A percentile compares a stretch with the other conserved stretches of the same genome.
These are phyloP conservation scores for Margaritispora aquatica DNA, from an alignment of 495 filamentous ascomycete species.

Conservation along the genomic window DNA sequence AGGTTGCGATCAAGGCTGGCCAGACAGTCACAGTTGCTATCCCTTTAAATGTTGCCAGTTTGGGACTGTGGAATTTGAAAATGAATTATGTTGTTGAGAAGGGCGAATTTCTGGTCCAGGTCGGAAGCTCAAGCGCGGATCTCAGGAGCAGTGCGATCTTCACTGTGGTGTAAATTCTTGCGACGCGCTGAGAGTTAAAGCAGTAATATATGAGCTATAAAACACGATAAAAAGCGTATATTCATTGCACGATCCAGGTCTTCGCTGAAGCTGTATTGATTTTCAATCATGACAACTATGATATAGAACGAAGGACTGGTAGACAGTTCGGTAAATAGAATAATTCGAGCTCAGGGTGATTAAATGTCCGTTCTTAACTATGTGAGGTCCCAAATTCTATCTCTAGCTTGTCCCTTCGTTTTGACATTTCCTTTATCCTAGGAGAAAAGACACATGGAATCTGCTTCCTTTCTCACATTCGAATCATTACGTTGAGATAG, in stretches of 20 bases:
- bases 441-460: too few relatives aligned
- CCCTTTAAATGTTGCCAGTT: constrained; percentile 39
- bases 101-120: constrained; percentile 53
- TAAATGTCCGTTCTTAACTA: too few relatives aligned
- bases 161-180: constrained; percentile 29
- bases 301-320: too few relatives aligned
- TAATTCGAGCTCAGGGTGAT: too few relatives aligned
- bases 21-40: constrained; percentile 51
- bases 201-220: neutral
- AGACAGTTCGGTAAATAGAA: too few relatives aligned
- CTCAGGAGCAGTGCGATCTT: constrained; percentile 49
- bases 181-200: neutral
- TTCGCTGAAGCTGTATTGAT: neutral
- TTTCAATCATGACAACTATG: too few relatives aligned
- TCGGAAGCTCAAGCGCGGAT: constrained; percentile 52
- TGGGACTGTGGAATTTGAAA: constrained; percentile 54
- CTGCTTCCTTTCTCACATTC: too few relatives aligned
- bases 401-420: too few relatives aligned
- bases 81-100: constrained; percentile 67
- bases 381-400: too few relatives aligned
- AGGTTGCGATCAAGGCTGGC: constrained; percentile 55
- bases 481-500: too few relatives aligned
- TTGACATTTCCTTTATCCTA: too few relatives aligned
- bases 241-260: neutral
- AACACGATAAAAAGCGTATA: neutral